These are phyloP conservation scores for Dryadomyces quercivorus DNA, from an alignment of 2,329 filamentous ascomycete genomes.

Conservation along the genomic window DNA sequence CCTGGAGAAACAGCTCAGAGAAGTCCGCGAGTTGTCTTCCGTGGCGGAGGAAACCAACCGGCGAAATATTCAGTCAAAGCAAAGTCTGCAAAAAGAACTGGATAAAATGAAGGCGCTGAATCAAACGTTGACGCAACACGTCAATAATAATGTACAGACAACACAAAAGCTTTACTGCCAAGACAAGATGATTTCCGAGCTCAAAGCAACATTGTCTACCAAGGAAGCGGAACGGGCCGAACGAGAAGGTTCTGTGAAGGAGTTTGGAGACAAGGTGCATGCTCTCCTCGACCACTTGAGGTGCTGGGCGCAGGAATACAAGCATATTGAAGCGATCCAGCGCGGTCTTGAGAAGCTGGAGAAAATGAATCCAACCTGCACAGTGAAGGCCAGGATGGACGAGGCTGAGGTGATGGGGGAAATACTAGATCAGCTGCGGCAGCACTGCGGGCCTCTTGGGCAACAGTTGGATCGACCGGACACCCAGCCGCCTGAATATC, in stretches of 20 bases:
- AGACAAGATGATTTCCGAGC: not conserved
- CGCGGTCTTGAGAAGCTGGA: conserved; percentile 6
- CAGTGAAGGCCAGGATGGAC: not conserved
- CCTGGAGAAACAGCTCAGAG: conserved; percentile 8
- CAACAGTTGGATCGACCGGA: not conserved
- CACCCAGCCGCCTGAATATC: not conserved
- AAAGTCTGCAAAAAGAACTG: conserved; percentile 6
- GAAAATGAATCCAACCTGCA: conserved; percentile 2
- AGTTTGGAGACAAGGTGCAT: conserved; percentile 3
- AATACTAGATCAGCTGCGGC: conserved; percentile 4
- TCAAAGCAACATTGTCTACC: conserved; percentile 5
- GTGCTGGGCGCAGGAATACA: conserved; percentile 8
- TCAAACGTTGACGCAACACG: not conserved
- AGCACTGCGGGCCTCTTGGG: conserved; percentile 1
- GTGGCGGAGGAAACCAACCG: conserved; percentile 8
- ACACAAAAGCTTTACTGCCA: not conserved
- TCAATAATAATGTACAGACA: not conserved
- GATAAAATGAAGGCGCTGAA: not conserved
- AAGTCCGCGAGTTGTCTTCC: conserved; percentile 3
- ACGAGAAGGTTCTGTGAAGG: conserved; percentile 2
- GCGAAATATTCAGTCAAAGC: not conserved
- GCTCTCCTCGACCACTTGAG: conserved; percentile 5
- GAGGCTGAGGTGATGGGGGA: conserved; percentile 6
- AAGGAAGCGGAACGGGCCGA: conserved; percentile 5
- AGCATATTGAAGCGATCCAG: conserved; percentile 4